Evolutionary conservation across 768 basidiomycete species (phyloP).

Genomic region (Collybiopsis luxurians): DNA sequence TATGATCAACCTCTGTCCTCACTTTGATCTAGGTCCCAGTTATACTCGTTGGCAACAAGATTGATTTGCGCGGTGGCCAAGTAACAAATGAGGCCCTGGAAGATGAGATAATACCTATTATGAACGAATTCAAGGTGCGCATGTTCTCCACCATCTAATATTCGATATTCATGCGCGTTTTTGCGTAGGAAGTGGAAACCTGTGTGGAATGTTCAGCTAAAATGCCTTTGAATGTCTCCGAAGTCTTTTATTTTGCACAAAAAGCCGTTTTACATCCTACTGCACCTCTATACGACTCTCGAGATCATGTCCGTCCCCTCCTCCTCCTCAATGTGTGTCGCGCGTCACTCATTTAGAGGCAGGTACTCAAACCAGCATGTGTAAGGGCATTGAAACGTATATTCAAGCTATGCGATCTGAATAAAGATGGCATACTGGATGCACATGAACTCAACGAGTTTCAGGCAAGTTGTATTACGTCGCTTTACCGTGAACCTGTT

Average conservation of each 20-base stretch:
- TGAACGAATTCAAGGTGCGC: constrained; percentile 96
- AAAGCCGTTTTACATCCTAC: constrained; percentile 97
- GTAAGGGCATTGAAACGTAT: constrained; percentile 85
- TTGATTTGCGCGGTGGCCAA: constrained; percentile 89
- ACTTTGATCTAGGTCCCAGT: constrained; percentile 72
- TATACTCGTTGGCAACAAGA: constrained; percentile 97
- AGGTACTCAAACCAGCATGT: constrained; percentile 94
- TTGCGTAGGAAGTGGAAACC: constrained; percentile 88
- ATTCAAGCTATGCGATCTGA: constrained; percentile 93
- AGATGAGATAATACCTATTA: constrained; percentile 93
- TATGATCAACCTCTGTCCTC: constrained; percentile 10
- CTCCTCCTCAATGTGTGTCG: constrained; percentile 3
- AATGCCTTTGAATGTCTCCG: constrained; percentile 87
- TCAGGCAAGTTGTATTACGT: constrained; percentile 55
- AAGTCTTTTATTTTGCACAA: constrained; percentile 98
- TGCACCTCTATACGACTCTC: constrained; percentile 93
- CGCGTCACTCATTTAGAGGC: constrained; percentile 11
- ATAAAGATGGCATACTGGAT: constrained; percentile 92
- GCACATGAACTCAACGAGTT: constrained; percentile 94
- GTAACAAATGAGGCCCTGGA: constrained; percentile 94
- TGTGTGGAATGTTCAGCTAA: constrained; percentile 97
- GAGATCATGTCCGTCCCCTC: constrained; percentile 84
- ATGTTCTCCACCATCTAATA: background rate
- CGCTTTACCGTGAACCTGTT: constrained; percentile 10
- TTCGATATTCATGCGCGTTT: constrained; percentile 7